Base-by-base conservation (phyloP, 2,329 filamentous ascomycete genomes). In the Calonectria crousiana region DNA sequence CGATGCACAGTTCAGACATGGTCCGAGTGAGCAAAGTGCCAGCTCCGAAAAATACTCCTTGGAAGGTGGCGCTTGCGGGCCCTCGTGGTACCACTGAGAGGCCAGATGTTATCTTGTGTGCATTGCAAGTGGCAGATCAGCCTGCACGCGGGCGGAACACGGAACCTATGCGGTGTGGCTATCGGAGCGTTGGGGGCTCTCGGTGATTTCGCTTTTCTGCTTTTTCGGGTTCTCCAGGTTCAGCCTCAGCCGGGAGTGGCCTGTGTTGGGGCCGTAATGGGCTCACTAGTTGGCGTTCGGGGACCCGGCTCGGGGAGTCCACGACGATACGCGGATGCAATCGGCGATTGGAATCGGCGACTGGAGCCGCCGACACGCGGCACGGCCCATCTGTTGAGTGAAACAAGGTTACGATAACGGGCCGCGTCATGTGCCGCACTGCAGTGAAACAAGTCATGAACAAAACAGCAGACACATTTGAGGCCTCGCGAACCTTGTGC, bases 1-100 rank as follows among this genome's bases (percentile, higher is more conserved):
- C 36, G 52, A 30, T 11, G 20, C 18, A 53, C 5, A 11, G 14
- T 41, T 23, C n/a, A 23, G 20, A 47, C 41, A 20, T 41, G 60
- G 41, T 26, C 41, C 13, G 38, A 62, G 60, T 26, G 60, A 65
- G 18, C n/a, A 34, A 51, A 49, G 26, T 26, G 28, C 20, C 28
- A 67, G 26, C 69, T 67, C 62, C 51, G 51, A 71, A 26, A 67
- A 71, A 71, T 51, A 60, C 62, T 71, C 69, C 69, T 58, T 10
- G 30, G 18, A 11, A n/a, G 28, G 66, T 49, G 66, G 52, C 36
- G 8, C n/a, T 41, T 41, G 34, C 34, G 56, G 56, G 32, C 36
- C 52, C 56, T 41, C 56, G 56, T 62, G 56, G 56, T 41, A 18
- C 56, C 36, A 41, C 6, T 62, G 34, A 62, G 56, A 26, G 56